Conservation (phyloP, 768 basidiomycete species). For the Lentinus brumalis region DNA sequence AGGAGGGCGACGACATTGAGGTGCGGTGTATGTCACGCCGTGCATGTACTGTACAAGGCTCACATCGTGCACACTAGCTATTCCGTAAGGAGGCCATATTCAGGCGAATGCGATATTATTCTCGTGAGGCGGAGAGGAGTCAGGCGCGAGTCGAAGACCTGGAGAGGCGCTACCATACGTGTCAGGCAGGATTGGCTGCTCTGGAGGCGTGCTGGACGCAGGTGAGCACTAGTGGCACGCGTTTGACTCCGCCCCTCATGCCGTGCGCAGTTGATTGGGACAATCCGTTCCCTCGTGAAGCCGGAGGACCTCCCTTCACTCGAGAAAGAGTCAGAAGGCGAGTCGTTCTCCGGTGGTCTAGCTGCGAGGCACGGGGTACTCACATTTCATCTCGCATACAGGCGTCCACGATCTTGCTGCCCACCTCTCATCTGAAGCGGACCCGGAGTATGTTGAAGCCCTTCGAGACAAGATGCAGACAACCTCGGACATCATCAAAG, state of each 20-base stretch:
- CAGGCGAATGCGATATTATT: slow-evolving; percentile 34
- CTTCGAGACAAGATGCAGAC: slow-evolving; percentile 29
- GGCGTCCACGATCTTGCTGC: slow-evolving; percentile 27
- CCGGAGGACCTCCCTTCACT: slow-evolving; percentile 28
- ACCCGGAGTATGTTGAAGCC: slow-evolving; percentile 24
- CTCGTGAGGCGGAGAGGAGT: slow-evolving; percentile 33
- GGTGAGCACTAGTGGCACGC: slow-evolving; percentile 12
- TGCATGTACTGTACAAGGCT: too few species aligned
- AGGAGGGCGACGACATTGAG: slow-evolving; percentile 32
- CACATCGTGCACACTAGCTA: slow-evolving; percentile 14
- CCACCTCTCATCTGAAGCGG: slow-evolving; percentile 26
- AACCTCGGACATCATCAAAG: slow-evolving; percentile 28
- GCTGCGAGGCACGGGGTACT: background rate
- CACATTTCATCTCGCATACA: slow-evolving; percentile 2
- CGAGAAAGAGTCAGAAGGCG: slow-evolving; percentile 26
- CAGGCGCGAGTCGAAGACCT: slow-evolving; percentile 30
- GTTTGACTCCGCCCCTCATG: slow-evolving; percentile 2
- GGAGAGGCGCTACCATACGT: slow-evolving; percentile 28
- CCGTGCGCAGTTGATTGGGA: slow-evolving; percentile 25
- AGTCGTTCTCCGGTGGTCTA: slow-evolving; percentile 8
- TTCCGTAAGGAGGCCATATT: slow-evolving; percentile 37
- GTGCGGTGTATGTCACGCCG: slow-evolving; percentile 12
- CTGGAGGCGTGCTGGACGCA: slow-evolving; percentile 35
- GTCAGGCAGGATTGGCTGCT: slow-evolving; percentile 32
- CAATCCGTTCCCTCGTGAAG: slow-evolving; percentile 30